Conservation (phyloP, 345 rosid species). For the Garcia nutans region DNA sequence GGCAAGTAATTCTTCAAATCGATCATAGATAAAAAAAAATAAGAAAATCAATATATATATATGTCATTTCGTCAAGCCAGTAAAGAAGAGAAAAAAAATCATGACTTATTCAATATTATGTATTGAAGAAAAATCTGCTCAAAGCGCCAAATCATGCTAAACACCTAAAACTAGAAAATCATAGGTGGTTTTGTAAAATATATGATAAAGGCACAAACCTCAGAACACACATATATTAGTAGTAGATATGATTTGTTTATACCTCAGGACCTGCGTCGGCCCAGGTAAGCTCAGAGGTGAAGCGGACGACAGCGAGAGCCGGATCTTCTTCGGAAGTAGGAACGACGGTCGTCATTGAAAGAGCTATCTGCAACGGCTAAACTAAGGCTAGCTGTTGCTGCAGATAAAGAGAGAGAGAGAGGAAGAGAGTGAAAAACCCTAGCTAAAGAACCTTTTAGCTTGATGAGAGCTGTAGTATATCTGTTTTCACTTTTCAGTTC, state of each 20-base stretch:
- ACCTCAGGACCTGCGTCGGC: slow-evolving; percentile 99
- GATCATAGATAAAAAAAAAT: background rate
- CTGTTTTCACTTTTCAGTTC: background rate
- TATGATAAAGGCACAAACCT: background rate
- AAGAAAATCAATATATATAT: too few species aligned
- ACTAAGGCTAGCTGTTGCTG: background rate
- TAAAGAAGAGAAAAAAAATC: background rate
- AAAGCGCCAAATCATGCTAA: too few species aligned
- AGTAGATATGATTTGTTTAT: background rate
- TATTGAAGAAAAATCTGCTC: too few species aligned
- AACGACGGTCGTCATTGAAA: slow-evolving; percentile 74
- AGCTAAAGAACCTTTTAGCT: background rate
- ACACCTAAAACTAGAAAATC: background rate
- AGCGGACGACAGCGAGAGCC: slow-evolving; percentile 81
- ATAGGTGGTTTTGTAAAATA: background rate
- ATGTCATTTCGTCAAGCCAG: background rate
- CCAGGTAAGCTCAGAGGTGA: slow-evolving; percentile 92
- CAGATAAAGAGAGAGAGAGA: slow-evolving; percentile 12
- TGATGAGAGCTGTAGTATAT: background rate
- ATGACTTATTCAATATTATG: too few species aligned
- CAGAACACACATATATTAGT: background rate
- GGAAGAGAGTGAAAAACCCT: slow-evolving; percentile 29
- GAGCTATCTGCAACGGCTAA: slow-evolving; percentile 26
- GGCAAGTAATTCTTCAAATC: background rate
- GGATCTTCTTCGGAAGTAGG: slow-evolving; percentile 97